Conservation (phyloP, 495 filamentous ascomycete genomes). For the Xylaria scruposa region DNA sequence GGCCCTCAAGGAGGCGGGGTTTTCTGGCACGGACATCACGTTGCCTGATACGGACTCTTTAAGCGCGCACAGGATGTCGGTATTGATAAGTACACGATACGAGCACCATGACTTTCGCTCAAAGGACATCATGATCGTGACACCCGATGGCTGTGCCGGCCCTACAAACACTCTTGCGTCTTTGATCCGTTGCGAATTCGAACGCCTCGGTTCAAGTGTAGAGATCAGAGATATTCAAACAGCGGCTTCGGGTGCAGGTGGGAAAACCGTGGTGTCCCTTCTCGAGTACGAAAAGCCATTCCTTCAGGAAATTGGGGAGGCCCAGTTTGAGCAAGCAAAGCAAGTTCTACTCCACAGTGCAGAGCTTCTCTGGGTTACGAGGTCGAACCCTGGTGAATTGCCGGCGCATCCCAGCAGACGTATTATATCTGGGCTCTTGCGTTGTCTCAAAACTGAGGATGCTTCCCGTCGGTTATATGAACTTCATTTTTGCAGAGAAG, state of each 20-base stretch:
- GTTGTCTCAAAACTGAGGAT: constrained; percentile 4
- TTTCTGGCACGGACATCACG: constrained; percentile 6
- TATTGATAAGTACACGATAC: constrained; percentile 10
- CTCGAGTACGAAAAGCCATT: constrained; percentile 18
- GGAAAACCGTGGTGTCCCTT: constrained; percentile 21
- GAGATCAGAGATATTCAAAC: constrained; percentile 8
- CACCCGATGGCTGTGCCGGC: neutral
- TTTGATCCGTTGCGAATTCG: constrained; percentile 12
- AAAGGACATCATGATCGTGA: constrained; percentile 24
- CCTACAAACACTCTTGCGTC: constrained; percentile 5
- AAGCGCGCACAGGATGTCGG: neutral
- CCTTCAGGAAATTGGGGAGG: constrained; percentile 14
- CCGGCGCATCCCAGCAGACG: constrained; percentile 1
- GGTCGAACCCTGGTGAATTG: neutral
- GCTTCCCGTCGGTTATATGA: constrained; percentile 12
- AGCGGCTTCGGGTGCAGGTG: neutral
- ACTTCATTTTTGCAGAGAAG: constrained; percentile 16
- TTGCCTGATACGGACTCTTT: neutral
- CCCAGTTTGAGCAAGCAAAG: constrained; percentile 22
- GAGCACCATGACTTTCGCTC: constrained; percentile 2
- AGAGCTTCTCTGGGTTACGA: constrained; percentile 31
- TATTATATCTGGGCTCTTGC: constrained; percentile 12
- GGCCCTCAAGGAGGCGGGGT: constrained; percentile 15
- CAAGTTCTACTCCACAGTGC: constrained; percentile 23
- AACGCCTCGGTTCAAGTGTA: neutral